Evolutionary conservation across 2,329 filamentous ascomycete species (phyloP), one percentile per base, ranked within the genome.

Genomic region (Xylaria sp.): DNA sequence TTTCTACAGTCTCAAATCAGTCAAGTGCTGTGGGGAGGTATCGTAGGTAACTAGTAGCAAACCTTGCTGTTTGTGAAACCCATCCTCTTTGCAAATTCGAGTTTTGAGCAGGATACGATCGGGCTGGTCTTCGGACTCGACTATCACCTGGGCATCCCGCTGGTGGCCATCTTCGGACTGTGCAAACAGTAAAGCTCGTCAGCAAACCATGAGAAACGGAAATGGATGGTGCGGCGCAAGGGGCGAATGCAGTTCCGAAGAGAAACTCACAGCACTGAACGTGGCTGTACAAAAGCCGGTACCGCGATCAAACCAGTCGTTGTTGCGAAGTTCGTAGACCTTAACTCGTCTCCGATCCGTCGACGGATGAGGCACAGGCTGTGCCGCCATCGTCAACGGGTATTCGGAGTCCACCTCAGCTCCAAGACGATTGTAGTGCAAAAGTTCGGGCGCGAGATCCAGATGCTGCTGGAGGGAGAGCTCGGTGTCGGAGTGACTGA

Each of bases 21-120:
- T 40, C 48, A 58, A 41, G 17, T 3, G 37, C 19, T 43, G 49
- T 17, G 37, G 23, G 17, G 25, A 21, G 56, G 56, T 3, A 33
- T 21, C 60, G 53, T 47, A n/a, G n/a, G 10, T 21, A 54, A 29
- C 46, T 62, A 33, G 53, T 29, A 55, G 75, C 80, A 71, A 85
- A 90, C 92, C 92, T 89, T 98, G 94, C 77, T 99, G 95, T 79
- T 97, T 97, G 79, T 98, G 93, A 75, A 98, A 98, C 62, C 91
- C 91, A 85, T 98, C 94, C 73, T 97, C 93, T 76, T 93, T 96
- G 64, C 88, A 87, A 67, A 99, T 96, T 73, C 87, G 90, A 37
- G 94, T 97, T 77, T 97, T 92, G 61, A 99, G 83, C 37, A 99
- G 82, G 66, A 92, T 85, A 66, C 92, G 87, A 54, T 90, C 86